Evolutionary conservation across 345 rosid genomes (phyloP).

Genomic region (Crucihimalaya himalaica): DNA sequence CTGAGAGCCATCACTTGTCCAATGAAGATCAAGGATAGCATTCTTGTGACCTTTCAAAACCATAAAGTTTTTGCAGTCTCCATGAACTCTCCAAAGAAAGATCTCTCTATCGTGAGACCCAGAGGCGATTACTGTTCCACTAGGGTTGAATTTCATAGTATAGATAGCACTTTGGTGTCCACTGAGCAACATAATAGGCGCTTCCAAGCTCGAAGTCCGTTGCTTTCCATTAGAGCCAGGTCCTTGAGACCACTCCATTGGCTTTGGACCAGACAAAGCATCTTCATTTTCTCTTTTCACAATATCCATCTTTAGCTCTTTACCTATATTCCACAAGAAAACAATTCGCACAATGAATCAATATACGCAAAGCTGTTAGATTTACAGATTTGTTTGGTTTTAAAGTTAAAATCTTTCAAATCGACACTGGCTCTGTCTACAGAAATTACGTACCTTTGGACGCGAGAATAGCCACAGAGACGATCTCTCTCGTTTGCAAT

Average conservation of each 20-base stretch:
- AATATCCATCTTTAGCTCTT: slow-evolving; percentile 49
- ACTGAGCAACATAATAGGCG: slow-evolving; percentile 73
- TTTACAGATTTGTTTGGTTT: not conserved
- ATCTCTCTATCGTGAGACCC: slow-evolving; percentile 92
- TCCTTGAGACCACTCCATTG: slow-evolving; percentile 83
- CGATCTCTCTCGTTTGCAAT: not conserved
- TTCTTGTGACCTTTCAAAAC: slow-evolving; percentile 87
- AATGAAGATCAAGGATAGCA: slow-evolving; percentile 82
- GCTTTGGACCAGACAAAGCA: slow-evolving; percentile 29
- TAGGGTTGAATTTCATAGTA: slow-evolving; percentile 80
- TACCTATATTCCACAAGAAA: not conserved
- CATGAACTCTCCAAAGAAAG: slow-evolving; percentile 78
- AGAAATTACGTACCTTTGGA: slow-evolving; percentile 1
- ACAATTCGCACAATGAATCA: not conserved
- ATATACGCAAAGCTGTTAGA: slow-evolving; percentile 6
- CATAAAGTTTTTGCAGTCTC: slow-evolving; percentile 89
- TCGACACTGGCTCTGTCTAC: not conserved
- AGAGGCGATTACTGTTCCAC: slow-evolving; percentile 75
- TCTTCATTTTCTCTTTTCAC: slow-evolving; percentile 50
- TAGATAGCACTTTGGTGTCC: slow-evolving; percentile 84
- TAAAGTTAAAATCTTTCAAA: not conserved
- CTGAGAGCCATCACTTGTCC: slow-evolving; percentile 85
- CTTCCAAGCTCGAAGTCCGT: slow-evolving; percentile 73
- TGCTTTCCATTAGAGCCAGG: slow-evolving; percentile 47
- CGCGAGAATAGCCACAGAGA: not conserved